Base-by-base conservation (phyloP, 2,329 filamentous ascomycete species). In the Nigrospora osmanthi region DNA sequence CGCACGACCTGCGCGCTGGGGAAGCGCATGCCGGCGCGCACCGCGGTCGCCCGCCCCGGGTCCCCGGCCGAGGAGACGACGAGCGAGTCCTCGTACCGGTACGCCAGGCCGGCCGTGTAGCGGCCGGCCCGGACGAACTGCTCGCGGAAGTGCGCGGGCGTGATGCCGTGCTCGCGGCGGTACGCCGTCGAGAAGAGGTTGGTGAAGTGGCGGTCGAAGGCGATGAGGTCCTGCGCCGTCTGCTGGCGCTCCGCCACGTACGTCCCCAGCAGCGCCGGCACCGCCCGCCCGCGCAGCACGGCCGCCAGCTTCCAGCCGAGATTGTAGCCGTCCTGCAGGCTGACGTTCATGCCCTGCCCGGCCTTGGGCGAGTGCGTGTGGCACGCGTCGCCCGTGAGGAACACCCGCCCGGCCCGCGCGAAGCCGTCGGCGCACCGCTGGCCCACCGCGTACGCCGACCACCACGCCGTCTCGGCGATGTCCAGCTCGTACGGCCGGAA, bases 321-420 rank as follows among this genome's bases (percentile, higher is more conserved):
- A 28, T 47, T 47, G 28, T 43, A 47, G 9, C 19, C 37, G 32
- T 47, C 45, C 4, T 43, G 42, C 41, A 47, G 43, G 16, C 40
- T 43, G 2, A 84, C 77, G 51, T 87, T 87, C 81, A 86, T 85
- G 11, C 83, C 82, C 55, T 85, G 81, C 2, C 80, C 80, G 1
- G 79, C 80, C 54, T 84, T 84, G 23, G 80, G 80, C 6, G 53
- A 54, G 50, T 73, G 70, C 2, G 71, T 76, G 52, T 73, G 71
- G 52, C 78, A 81, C 3, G 80, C 80, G 52, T 85, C 80, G 3
- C 81, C 81, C 0, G 77, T 75, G 12, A 85, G 60, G 52, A 83
- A 84, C 3, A 83, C 72, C 2, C 76, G 71, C 46, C 75, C 55
- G 36, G 73, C 65, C 42, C 73, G 69, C 54, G 79, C 73, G 60